phyloP scores from a whole-genome alignment of 2,329 filamentous ascomycete genomes.

The Ophiostoma sp. region DNA sequence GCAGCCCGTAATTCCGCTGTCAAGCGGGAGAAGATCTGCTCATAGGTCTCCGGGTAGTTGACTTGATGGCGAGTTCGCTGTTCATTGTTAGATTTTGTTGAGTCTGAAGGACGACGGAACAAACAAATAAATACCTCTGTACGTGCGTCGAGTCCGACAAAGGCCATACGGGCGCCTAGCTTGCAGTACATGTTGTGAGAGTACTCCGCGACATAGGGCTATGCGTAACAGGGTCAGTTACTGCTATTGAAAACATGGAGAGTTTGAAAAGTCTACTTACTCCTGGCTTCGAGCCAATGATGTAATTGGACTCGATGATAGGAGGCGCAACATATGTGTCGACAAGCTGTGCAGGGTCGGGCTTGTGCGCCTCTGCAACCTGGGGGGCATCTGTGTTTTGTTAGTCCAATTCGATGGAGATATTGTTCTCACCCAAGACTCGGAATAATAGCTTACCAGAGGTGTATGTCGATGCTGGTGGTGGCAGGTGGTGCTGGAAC shows the following conservation, averaged over 20 bases:
- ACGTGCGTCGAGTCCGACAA: conserved; percentile 87
- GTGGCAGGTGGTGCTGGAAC: conserved; percentile 91
- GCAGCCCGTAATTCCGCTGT: conserved; percentile 68
- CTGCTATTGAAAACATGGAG: neutral
- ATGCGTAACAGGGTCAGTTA: conserved; percentile 40
- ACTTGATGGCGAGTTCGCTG: conserved; percentile 85
- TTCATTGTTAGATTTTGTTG: neutral
- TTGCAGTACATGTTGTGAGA: conserved; percentile 86
- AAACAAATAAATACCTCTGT: conserved; percentile 67
- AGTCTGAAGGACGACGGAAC: neutral
- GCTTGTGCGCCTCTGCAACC: neutral
- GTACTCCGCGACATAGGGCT: conserved; percentile 85
- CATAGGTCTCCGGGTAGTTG: conserved; percentile 91
- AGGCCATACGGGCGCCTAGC: conserved; percentile 77
- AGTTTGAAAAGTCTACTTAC: conserved; percentile 61
- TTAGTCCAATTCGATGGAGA: too few relatives aligned
- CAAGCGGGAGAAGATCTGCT: conserved; percentile 76
- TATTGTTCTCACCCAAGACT: neutral
- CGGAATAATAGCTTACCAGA: conserved; percentile 52
- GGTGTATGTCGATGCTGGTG: conserved; percentile 82
- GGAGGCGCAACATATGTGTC: conserved; percentile 67
- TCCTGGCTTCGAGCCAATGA: conserved; percentile 72
- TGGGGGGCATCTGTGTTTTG: conserved; percentile 43
- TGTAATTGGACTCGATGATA: conserved; percentile 69
- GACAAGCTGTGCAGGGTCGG: conserved; percentile 69